Base-by-base conservation (phyloP, 768 basidiomycete species). In the Lepiota subincarnata region DNA sequence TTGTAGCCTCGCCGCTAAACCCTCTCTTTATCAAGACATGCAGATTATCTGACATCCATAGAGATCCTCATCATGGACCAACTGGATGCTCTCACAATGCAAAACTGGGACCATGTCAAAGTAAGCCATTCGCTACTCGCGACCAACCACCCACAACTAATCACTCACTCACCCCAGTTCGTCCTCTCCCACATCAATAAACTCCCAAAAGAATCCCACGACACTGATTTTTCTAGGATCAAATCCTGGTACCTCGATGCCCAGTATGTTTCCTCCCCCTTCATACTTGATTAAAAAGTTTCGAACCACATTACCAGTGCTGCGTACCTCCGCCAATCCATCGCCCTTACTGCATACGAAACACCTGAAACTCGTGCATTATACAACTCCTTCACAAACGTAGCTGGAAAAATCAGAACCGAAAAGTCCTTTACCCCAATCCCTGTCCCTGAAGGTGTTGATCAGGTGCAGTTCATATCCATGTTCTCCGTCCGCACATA, bases 21-120 rank as follows among this genome's bases (percentile, higher is more conserved):
- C 26, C 12, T 53, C 11, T 20, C 22, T 38, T 12, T 14, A 16
- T 8, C n/a, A 48, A 92, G 92, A 64, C 89, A 78, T 60, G 84
- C 83, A 10, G 97, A 99, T 69, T 93, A 96, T 66, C 74, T 99
- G 48, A 91, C 91, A 10, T 96, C 93, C 2, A 89, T 99, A 51
- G 97, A 99, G 64, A 70, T 98, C 4, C 70, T 93, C 18, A 71
- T 98, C n/a, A 77, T 92, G 13, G 97, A 98, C 66, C 94, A 97
- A 63, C 76, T 92, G 75, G 93, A 98, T 67, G 87, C 87, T 2
- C 79, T 98, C 61, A 80, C 83, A 3, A 98, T 98, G 97, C 97
- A 98, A 72, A 99, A 99, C 62, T 99, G 97, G 97, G 94, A 98
- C 36, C 97, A 98, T 63, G 79, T 95, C 16, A 91, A 97, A 78